Evolutionary conservation across 2,329 filamentous ascomycete species (phyloP), one percentile per base, ranked within the genome.

Genomic region (Orbilia brochopaga): DNA sequence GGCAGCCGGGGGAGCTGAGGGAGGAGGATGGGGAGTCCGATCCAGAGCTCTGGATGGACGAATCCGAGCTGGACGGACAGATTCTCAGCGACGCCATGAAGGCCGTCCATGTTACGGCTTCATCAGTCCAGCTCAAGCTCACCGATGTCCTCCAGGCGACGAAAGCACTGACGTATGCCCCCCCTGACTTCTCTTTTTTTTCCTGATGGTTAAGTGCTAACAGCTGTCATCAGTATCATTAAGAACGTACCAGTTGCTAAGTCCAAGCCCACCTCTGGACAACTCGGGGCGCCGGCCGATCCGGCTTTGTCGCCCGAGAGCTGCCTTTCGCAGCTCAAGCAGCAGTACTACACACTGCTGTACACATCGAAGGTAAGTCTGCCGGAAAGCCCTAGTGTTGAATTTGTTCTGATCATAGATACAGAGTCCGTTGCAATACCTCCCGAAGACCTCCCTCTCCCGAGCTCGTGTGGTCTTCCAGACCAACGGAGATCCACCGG

Each of bases 331-430:
- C 67, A 59, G 21, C 42, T 72, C 19, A 65, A 59, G 53, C 67
- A 72, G 56, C 67, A 72, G 51, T 72, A 72, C 35, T 72, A 72
- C 35, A 65, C 53, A 4, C 44, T 72, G 17, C 44, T 72, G 27
- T 72, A 72, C 32, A 65, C 67, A 4, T 72, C 67, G 6, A 72
- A 72, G 56, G 67, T 61, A 56, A 23, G 2, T 3, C 15, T 11
- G 17, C 53, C 13, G 15, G 48, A n/a, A 1, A 1, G 8, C 27
- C 4, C 15, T 27, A 7, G 6, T 21, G n/a, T 21, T 27, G 44
- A 50, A 40, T 23, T 54, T 21, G 19, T 37, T 7, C 50, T 72
- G 51, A 65, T 19, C n/a, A 24, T 13, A 19, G 40, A 21, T 32
- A 8, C 35, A 72, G 67, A 65, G 55, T 19, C 64, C 67, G 2